Evolutionary conservation across 2,329 filamentous ascomycete species (phyloP).

Genomic region (Pseudopithomyces maydicus): DNA sequence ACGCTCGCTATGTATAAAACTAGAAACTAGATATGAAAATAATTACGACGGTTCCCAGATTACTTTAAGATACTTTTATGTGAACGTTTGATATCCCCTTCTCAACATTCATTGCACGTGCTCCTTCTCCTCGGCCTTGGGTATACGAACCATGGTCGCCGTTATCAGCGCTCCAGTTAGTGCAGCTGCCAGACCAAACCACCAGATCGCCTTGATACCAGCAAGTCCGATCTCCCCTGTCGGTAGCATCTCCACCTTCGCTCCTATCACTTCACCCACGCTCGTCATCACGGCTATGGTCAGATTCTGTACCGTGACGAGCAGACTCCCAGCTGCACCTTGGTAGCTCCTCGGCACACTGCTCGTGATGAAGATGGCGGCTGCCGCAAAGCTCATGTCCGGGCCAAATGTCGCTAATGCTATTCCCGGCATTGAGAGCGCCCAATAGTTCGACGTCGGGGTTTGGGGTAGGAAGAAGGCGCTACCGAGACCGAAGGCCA

Average conservation of each 20-base stretch:
- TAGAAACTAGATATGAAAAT: too few species aligned
- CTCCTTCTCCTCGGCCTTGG: not conserved
- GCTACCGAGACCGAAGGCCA: not conserved
- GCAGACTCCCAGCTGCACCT: not conserved
- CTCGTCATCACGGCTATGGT: not conserved
- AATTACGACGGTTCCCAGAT: too few species aligned
- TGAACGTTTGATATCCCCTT: too few species aligned
- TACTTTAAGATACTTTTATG: too few species aligned
- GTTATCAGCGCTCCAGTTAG: not conserved
- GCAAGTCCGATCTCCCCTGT: not conserved
- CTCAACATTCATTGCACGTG: not conserved
- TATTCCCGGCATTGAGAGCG: not conserved
- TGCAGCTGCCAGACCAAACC: not conserved
- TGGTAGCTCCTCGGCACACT: not conserved
- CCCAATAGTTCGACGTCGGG: not conserved
- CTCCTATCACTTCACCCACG: not conserved
- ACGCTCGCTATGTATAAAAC: too few species aligned
- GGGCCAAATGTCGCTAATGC: not conserved
- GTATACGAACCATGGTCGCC: not conserved
- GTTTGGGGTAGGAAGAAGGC: not conserved
- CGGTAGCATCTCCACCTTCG: not conserved
- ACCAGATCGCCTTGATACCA: not conserved
- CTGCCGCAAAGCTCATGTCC: not conserved
- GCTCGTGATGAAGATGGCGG: not conserved
- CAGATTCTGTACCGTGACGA: not conserved